Conservation (phyloP, 805 yeast genomes). For the Saccharomycopsis synnaedendra region DNA sequence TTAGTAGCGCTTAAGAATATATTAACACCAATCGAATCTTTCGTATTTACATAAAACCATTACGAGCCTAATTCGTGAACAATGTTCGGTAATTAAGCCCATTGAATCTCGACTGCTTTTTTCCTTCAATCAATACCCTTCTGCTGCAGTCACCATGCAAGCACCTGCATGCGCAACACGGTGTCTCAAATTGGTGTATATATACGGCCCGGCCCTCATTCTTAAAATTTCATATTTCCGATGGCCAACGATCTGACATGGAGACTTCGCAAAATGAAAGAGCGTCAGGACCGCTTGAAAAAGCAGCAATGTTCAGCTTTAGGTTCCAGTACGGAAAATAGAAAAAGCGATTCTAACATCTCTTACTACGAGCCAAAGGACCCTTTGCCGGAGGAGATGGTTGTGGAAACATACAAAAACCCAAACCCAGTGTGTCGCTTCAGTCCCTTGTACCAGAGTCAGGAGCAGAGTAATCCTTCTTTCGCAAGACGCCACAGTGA, state of each 20-base stretch:
- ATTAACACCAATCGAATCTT: too few species aligned
- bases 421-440: slow-evolving; percentile 10
- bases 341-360: slow-evolving; percentile 2
- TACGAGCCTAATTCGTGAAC: too few species aligned
- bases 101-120: too few species aligned
- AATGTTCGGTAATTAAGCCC: too few species aligned
- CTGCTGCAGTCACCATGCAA: too few species aligned
- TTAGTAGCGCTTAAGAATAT: too few species aligned
- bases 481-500: not conserved
- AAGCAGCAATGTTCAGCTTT: not conserved
- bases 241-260: slow-evolving; percentile 12
- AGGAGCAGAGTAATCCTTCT: not conserved
- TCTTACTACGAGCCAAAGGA: not conserved
- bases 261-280: slow-evolving; percentile 14
- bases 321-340: not conserved
- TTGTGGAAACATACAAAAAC: slow-evolving; percentile 8
- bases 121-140: too few species aligned
- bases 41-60: too few species aligned
- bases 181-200: too few species aligned
- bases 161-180: too few species aligned
- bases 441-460: slow-evolving; percentile 6
- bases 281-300: slow-evolving; percentile 8
- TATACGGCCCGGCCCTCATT: too few species aligned
- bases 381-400: not conserved
- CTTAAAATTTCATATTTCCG: too few species aligned